A percentile compares a stretch with the other conserved stretches of the same genome.
Evolutionary conservation across 2,329 filamentous ascomycete species (phyloP).

Genomic region (Simplicillium aogashimaense): DNA sequence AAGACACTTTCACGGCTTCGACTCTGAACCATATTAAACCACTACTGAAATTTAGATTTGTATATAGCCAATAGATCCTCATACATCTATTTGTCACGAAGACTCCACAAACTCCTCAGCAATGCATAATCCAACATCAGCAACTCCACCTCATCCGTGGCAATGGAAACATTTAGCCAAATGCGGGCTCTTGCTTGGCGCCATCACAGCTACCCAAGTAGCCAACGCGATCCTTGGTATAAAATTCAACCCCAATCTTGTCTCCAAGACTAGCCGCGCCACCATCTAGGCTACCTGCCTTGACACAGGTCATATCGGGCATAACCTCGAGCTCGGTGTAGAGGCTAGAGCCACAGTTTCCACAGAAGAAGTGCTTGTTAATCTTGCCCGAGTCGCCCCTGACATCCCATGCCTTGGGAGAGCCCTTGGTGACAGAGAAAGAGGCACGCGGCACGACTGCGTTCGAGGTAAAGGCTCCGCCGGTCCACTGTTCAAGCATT

Average conservation of each 20-base stretch:
- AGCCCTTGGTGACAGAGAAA: constrained; percentile 40
- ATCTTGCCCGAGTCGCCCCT: constrained; percentile 39
- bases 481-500: constrained; percentile 28
- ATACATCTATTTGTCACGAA: too few species aligned
- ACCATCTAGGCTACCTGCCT: constrained; percentile 40
- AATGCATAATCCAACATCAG: too few species aligned
- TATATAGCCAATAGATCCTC: too few species aligned
- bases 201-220: constrained; percentile 31
- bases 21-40: neutral
- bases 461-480: constrained; percentile 45
- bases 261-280: constrained; percentile 30
- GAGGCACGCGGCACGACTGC: constrained; percentile 33
- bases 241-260: constrained; percentile 40
- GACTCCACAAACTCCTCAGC: too few species aligned
- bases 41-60: neutral
- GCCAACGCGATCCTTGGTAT: constrained; percentile 35
- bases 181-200: constrained; percentile 33
- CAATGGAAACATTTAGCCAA: constrained; percentile 7
- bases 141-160: too few species aligned
- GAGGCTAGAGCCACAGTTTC: constrained; percentile 37
- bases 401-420: constrained; percentile 35
- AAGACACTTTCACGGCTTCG: neutral
- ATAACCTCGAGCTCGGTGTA: constrained; percentile 44
- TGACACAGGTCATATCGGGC: constrained; percentile 37
- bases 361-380: constrained; percentile 47